Evolutionary conservation across 2,329 filamentous ascomycete species (phyloP), one percentile per base, ranked within the genome.

Genomic region (Trichoderma sp.): DNA sequence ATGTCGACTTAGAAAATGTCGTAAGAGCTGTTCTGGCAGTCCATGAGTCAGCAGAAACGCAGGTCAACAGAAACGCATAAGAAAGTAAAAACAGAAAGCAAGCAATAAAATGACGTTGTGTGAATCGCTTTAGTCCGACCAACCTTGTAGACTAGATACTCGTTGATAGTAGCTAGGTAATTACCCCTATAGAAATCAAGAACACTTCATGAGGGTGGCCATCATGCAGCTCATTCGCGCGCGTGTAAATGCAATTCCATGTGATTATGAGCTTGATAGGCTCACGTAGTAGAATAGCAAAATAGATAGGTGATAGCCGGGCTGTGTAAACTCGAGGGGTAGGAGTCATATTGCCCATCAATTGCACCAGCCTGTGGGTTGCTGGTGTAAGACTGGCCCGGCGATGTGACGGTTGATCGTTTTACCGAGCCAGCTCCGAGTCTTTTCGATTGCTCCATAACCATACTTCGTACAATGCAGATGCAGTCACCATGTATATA

Each of bases 21-120:
- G 63, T n/a, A 16, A 64, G 31, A 33, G 56, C 41, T 38, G 29
- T 56, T 60, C 45, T 56, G 29, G n/a, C 29, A 56, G 21, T 31
- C 50, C 4, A 56, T 53, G 29, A 16, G 29, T 27, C 69, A 16
- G 56, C 41, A 38, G 29, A 21, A 38, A 21, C 11, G 12, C 59
- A 73, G 21, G 29, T 27, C 69, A 16, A 65, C 41, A 38, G 69
- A 16, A 56, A 29, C 21, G 18, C 59, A 73, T 16, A 73, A 65
- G 50, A 38, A 53, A 73, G 31, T 73, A 73, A 73, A 72, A 73
- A 73, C 69, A 64, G 21, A 73, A 73, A 73, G 41, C 59, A 65
- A 73, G 60, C 60, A 73, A 56, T 73, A 38, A 64, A 73, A 53
- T 50, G 59, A 16, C n/a, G 45, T 63, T 33, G 35, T 53, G 27